Conservation (phyloP, 2,329 filamentous ascomycete species). For the Penicillium sp. region DNA sequence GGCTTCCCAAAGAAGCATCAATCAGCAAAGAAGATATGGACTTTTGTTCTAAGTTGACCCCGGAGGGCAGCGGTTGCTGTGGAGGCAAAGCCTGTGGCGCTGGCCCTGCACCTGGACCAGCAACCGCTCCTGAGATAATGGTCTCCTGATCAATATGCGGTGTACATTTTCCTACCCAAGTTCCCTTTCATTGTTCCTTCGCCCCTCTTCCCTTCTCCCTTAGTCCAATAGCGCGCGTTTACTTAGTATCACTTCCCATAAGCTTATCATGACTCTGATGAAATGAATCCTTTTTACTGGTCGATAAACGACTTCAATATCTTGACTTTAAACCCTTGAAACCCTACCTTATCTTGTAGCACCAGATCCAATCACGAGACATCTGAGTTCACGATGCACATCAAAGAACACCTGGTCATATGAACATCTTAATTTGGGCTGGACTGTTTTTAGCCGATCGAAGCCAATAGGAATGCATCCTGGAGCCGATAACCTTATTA, state of each 20-base stretch:
- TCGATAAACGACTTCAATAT: neutral
- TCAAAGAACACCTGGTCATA: neutral
- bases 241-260: neutral
- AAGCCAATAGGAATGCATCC: neutral
- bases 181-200: too few species aligned
- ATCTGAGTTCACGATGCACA: neutral
- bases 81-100: slow-evolving; percentile 20
- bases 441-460: neutral
- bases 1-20: slow-evolving; percentile 27
- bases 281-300: neutral
- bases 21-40: slow-evolving; percentile 34
- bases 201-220: neutral
- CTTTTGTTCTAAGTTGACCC: slow-evolving; percentile 30
- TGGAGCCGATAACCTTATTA: neutral
- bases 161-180: too few species aligned
- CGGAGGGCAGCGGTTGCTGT: slow-evolving; percentile 22
- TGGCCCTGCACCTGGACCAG: slow-evolving; percentile 5
- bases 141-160: slow-evolving; percentile 13
- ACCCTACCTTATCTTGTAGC: neutral
- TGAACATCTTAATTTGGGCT: neutral
- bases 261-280: neutral
- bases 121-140: slow-evolving; percentile 17
- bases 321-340: neutral
- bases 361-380: neutral
- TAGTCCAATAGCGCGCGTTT: neutral